Evolutionary conservation across 2,329 filamentous ascomycete species (phyloP).

Genomic region (Botryotinia narcissicola): DNA sequence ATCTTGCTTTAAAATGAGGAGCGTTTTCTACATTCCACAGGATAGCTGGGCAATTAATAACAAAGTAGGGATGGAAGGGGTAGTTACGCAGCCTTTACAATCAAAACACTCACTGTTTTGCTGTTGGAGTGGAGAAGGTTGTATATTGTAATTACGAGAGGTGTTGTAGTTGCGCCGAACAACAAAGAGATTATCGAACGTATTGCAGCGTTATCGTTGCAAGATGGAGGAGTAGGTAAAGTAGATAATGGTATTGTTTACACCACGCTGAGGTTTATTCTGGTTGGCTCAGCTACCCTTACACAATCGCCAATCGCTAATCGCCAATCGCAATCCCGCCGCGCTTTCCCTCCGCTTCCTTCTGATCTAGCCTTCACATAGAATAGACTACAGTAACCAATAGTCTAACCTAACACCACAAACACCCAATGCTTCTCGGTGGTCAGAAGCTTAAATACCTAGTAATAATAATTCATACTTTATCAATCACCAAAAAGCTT

Average conservation of each 20-base stretch:
- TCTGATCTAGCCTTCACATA: slow-evolving; percentile 2
- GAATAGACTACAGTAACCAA: slow-evolving; percentile 9
- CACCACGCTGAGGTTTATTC: background rate
- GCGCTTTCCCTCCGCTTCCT: slow-evolving; percentile 8
- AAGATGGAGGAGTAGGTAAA: background rate
- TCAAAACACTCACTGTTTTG: background rate
- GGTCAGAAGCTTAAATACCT: background rate
- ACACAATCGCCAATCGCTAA: background rate
- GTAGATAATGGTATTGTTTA: slow-evolving; percentile 2
- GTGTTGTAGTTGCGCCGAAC: background rate
- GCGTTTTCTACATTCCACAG: slow-evolving; percentile 31
- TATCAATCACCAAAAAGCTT: background rate
- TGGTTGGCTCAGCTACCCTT: slow-evolving; percentile 16
- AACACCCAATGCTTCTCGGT: background rate
- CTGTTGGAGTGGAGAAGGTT: background rate
- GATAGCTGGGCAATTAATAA: slow-evolving; percentile 33
- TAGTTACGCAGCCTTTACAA: background rate
- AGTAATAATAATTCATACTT: background rate
- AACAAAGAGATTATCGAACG: background rate
- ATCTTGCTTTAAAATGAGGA: slow-evolving; percentile 46
- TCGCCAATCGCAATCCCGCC: slow-evolving; percentile 9
- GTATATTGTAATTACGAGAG: background rate
- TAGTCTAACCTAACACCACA: background rate
- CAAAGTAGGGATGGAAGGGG: background rate
- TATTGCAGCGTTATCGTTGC: slow-evolving; percentile 3